Conservation (phyloP, 2,329 filamentous ascomycete genomes). For the Aspergillus uvarum region DNA sequence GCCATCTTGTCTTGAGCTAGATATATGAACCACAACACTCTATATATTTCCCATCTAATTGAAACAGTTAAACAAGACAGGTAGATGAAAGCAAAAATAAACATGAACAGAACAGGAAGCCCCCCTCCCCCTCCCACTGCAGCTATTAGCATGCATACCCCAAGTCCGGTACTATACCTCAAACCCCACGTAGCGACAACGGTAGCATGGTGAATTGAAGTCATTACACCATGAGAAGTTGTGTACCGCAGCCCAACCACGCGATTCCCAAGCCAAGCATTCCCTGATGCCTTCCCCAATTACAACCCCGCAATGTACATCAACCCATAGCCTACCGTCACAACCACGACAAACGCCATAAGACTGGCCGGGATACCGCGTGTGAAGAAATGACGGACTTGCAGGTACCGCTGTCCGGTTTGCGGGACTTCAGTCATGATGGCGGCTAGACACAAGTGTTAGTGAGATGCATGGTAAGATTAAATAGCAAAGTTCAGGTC, state of each 20-base stretch:
- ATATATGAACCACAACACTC: background rate
- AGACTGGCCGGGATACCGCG: conserved; percentile 87
- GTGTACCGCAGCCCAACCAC: background rate
- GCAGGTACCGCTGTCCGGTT: conserved; percentile 86
- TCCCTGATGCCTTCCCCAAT: background rate
- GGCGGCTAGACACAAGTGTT: conserved; percentile 61
- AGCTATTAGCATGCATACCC: no score
- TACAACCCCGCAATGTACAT: conserved; percentile 74
- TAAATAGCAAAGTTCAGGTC: background rate
- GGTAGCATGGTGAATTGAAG: no score
- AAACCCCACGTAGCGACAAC: no score
- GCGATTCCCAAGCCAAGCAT: background rate
- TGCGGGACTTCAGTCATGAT: conserved; percentile 98
- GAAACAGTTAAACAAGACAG: background rate
- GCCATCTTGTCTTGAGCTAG: background rate
- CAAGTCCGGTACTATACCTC: background rate
- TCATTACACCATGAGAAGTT: background rate
- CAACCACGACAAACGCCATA: conserved; percentile 75
- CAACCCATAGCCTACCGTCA: conserved; percentile 85
- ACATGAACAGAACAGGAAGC: no score
- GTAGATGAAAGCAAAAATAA: no score
- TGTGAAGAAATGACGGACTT: conserved; percentile 91
- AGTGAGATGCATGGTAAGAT: conserved; percentile 14
- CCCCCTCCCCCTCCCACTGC: no score
- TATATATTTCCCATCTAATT: background rate